Evolutionary conservation across 331 rosid genomes (phyloP), one percentile per base, ranked within the genome.

Genomic region (Cydonia oblonga): DNA sequence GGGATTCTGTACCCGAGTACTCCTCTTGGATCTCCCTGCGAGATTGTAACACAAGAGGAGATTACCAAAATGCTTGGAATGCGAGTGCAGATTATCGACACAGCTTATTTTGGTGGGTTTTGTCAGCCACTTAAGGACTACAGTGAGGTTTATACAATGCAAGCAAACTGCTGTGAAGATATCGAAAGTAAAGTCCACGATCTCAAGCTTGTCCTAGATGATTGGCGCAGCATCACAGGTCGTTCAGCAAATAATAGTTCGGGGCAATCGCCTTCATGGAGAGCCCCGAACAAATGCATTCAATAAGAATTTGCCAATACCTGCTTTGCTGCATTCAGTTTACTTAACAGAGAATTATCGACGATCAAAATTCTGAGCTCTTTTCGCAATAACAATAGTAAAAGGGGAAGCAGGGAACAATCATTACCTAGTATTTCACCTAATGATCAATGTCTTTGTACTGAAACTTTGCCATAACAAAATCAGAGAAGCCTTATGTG

Each of bases 111-210:
- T 52, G 85, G 85, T 20, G 85, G 85, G 66, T 83, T 88, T 75
- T 83, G 89, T 77, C 78, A 75, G 54, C 66, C 67, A 30, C 75
- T 62, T 64, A 61, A 59, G 62, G 49, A 82, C 49, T 59, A 75
- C 38, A 66, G 68, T 56, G 46, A 68, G 16, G 83, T 65, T 64
- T 67, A 69, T 79, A 83, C 85, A 54, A 72, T 86, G 73, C 89
- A 82, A 63, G 85, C 87, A 56, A 84, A 81, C 74, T 88, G 91
- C 64, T 88, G 90, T 69, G 79, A 81, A 19, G 78, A 72, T 69
- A 69, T 78, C 28, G 70, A 56, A 75, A 81, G 82, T 64, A 88
- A 86, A 74, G 86, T 84, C 65, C 79, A 84, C 61, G 93, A 88
- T 68, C 75, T 81, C 66, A 79, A 57, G 81, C 87, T 77, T 73